A percentile compares a stretch with the other conserved stretches of the same genome.
Conservation (phyloP, 2,329 filamentous ascomycete genomes). For the Chrysoporthe puriensis region DNA sequence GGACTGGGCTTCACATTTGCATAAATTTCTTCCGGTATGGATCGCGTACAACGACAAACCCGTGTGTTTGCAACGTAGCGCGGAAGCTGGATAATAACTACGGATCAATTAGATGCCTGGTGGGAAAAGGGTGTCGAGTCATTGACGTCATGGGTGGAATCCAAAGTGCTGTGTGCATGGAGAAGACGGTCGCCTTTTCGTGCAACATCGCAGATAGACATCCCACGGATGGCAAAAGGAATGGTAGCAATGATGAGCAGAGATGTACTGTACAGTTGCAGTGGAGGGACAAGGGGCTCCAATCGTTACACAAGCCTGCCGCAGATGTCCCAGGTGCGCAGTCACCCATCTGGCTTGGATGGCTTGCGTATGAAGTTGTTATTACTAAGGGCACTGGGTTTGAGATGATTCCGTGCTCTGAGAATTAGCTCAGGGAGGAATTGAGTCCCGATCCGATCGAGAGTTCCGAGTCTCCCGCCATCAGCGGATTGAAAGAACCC, state of each 20-base stretch:
- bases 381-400: not conserved
- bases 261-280: not conserved
- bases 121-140: not conserved
- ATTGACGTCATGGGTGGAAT: constrained; percentile 12
- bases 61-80: not conserved
- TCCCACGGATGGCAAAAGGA: not conserved
- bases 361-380: not conserved
- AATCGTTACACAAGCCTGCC: too few relatives aligned
- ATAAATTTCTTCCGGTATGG: not conserved
- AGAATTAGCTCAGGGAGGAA: not conserved
- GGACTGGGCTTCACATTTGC: not conserved
- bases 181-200: not conserved
- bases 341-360: too few relatives aligned
- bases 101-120: not conserved
- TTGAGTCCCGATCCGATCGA: not conserved
- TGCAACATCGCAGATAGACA: not conserved
- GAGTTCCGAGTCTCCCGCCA: not conserved
- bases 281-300: too few relatives aligned
- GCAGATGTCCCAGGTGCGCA: too few relatives aligned
- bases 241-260: not conserved
- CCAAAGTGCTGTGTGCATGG: not conserved
- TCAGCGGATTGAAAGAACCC: not conserved
- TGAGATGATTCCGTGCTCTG: not conserved
- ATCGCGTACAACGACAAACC: not conserved
- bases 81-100: not conserved